Evolutionary conservation across 345 rosid species (phyloP).

Genomic region (Isatis tinctoria): DNA sequence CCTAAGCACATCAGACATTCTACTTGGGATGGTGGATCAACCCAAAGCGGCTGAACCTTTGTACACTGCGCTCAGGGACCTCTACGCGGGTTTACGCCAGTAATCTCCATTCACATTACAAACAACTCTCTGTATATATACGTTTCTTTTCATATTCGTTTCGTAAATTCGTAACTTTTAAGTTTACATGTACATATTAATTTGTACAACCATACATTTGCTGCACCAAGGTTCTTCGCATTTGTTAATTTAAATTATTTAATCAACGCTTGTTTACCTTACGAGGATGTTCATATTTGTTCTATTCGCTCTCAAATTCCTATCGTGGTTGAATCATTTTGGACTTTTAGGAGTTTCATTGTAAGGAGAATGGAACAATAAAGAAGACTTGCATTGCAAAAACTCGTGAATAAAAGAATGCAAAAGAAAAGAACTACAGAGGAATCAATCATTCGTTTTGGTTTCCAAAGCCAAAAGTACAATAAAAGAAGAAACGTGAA

Average conservation of each 20-base stretch:
- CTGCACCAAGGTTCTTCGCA: background rate
- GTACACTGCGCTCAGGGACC: slow-evolving; percentile 61
- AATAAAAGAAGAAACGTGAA: background rate
- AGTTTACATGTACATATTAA: slow-evolving; percentile 1
- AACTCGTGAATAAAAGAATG: background rate
- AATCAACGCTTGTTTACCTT: background rate
- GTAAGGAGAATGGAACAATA: background rate
- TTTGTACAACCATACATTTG: background rate
- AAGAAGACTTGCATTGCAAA: slow-evolving; percentile 15
- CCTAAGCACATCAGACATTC: slow-evolving; percentile 69
- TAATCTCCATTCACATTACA: slow-evolving; percentile 14
- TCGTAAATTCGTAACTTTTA: background rate
- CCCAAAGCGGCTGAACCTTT: slow-evolving; percentile 94
- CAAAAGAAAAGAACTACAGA: background rate
- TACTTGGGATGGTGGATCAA: slow-evolving; percentile 73
- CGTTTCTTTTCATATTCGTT: background rate
- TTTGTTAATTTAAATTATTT: background rate
- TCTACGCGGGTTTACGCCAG: slow-evolving; percentile 43
- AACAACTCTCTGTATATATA: slow-evolving; percentile 6
- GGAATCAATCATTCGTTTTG: background rate
- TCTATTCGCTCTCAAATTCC: background rate
- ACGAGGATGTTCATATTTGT: background rate
- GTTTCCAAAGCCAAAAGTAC: background rate
- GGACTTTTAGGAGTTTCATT: background rate
- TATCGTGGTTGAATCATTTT: background rate